Conservation (phyloP, 2,329 filamentous ascomycete species). For the Sordariomycetes sp. region DNA sequence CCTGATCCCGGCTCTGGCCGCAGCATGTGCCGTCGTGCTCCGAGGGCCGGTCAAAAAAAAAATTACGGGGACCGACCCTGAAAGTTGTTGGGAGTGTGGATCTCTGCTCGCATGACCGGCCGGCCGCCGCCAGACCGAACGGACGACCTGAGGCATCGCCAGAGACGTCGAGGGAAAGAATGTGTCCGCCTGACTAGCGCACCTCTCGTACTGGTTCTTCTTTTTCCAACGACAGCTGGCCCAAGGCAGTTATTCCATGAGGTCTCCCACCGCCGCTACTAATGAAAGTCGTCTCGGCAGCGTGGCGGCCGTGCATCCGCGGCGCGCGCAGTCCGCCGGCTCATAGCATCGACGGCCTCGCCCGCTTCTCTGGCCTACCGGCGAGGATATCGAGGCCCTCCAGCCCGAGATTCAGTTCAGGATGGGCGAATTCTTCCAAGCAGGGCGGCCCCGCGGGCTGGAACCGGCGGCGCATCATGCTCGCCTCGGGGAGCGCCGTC, state of each 20-base stretch:
- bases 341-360: not conserved
- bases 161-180: not conserved
- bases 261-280: not conserved
- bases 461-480: constrained; percentile 23
- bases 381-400: not conserved
- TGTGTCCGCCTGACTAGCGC: not conserved
- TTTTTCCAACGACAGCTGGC: not conserved
- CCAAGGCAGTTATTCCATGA: not conserved
- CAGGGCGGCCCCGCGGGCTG: not conserved
- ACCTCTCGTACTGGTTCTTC: not conserved
- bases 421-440: not conserved
- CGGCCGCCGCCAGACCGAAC: not conserved
- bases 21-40: not conserved
- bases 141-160: not conserved
- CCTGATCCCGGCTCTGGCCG: not conserved
- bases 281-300: constrained; percentile 4
- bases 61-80: not conserved
- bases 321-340: constrained; percentile 1
- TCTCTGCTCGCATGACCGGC: not conserved
- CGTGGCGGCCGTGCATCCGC: constrained; percentile 2
- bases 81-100: not conserved
- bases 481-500: constrained; percentile 41
- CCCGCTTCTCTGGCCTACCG: not conserved
- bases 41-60: not conserved
- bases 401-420: not conserved